These are phyloP conservation scores for Phytophthora hibernalis DNA, from an alignment of 352 stramenopile genomes.

Conservation along the genomic window DNA sequence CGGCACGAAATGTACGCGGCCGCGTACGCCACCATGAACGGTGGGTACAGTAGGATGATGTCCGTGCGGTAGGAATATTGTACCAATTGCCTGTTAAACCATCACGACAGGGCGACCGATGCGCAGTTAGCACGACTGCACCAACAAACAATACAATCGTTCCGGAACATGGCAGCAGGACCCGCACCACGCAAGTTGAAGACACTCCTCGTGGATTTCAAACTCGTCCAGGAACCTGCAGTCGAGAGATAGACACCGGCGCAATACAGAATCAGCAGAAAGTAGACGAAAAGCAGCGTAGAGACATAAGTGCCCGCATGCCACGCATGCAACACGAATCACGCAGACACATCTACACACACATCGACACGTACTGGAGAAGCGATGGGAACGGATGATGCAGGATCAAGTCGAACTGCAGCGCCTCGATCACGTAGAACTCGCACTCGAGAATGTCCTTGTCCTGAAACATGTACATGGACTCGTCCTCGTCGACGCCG, in stretches of 20 bases:
- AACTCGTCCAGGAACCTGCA: slow-evolving; percentile 84
- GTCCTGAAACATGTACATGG: slow-evolving; percentile 90
- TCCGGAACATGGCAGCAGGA: not conserved
- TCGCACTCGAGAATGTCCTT: slow-evolving; percentile 92
- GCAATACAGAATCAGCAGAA: not conserved
- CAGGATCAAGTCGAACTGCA: slow-evolving; percentile 90
- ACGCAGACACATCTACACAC: not conserved
- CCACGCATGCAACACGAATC: no score
- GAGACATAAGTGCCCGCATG: not conserved
- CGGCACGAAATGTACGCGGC: slow-evolving; percentile 81
- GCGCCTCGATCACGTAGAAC: slow-evolving; percentile 89
- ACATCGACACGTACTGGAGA: slow-evolving; percentile 58
- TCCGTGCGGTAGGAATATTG: slow-evolving; percentile 90
- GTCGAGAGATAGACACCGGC: not conserved
- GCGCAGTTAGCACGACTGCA: not conserved
- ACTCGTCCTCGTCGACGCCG: slow-evolving; percentile 85
- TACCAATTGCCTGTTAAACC: slow-evolving; percentile 71
- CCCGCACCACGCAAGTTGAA: slow-evolving; percentile 80
- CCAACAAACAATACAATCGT: not conserved
- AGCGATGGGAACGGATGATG: slow-evolving; percentile 86
- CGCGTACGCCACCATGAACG: slow-evolving; percentile 91
- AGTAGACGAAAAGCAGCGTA: not conserved
- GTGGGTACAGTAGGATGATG: slow-evolving; percentile 85
- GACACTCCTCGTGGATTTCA: slow-evolving; percentile 87
- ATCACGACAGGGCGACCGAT: not conserved